These are phyloP conservation scores for Pleurozium schreberi DNA, from an alignment of 225 moss, liverwort and hornwort genomes.

Conservation along the genomic window DNA sequence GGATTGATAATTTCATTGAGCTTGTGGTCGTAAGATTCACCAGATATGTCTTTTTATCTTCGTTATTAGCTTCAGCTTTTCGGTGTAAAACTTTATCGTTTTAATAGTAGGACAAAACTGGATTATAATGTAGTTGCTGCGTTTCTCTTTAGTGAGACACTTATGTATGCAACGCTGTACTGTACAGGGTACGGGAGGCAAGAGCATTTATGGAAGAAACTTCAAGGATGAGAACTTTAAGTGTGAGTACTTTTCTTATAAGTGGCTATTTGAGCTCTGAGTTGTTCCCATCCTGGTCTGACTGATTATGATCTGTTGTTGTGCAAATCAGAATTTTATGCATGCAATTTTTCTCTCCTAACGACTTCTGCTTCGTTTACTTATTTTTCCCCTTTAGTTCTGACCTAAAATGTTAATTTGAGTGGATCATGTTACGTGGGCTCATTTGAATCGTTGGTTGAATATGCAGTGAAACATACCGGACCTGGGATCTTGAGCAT, in stretches of 20 bases:
- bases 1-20: not conserved
- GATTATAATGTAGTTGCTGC: not conserved
- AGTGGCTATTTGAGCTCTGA: not conserved
- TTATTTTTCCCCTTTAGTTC: not conserved
- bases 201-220: conserved; percentile 74
- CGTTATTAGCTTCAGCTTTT: not conserved
- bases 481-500: conserved; percentile 86
- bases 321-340: not conserved
- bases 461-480: conserved; percentile 51
- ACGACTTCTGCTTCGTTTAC: not conserved
- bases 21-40: not conserved
- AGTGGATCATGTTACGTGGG: not conserved
- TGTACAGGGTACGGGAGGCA: conserved; percentile 81
- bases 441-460: conserved; percentile 2
- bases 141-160: not conserved
- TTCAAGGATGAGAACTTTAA: conserved; percentile 89
- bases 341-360: not conserved
- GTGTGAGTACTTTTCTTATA: conserved; percentile 27
- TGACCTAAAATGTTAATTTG: not conserved
- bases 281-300: not conserved
- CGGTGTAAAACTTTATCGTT: not conserved
- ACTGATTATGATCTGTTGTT: not conserved
- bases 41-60: not conserved
- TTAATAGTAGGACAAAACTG: not conserved
- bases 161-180: not conserved